These are phyloP conservation scores for Fusarium nygamai DNA, from an alignment of 2,329 filamentous ascomycete genomes.

Conservation along the genomic window DNA sequence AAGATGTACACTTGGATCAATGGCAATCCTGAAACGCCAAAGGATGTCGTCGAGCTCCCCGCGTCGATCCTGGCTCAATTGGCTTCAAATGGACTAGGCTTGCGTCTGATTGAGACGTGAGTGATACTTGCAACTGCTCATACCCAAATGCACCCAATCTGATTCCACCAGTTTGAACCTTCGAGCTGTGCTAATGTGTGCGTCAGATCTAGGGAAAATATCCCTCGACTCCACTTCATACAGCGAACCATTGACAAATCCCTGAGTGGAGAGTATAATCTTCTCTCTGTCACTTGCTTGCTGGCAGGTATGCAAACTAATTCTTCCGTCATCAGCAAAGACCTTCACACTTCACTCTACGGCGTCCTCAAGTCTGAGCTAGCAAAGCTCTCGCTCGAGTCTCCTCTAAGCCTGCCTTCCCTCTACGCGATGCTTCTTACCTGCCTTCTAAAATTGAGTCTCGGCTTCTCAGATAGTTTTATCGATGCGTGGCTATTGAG, in stretches of 20 bases:
- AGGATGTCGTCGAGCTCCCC: not conserved
- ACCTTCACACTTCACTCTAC: not conserved
- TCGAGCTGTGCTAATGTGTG: not conserved
- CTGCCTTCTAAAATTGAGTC: not conserved
- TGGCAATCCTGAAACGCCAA: not conserved
- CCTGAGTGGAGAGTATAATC: not conserved
- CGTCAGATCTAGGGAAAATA: not conserved
- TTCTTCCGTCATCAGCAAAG: not conserved
- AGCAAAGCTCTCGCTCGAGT: not conserved
- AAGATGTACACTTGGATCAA: not conserved
- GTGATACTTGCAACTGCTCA: no score
- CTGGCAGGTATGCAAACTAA: not conserved
- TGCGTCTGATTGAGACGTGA: not conserved
- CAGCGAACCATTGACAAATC: not conserved
- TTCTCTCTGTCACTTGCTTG: not conserved
- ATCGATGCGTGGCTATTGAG: not conserved
- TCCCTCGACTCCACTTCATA: not conserved
- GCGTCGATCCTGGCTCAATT: not conserved
- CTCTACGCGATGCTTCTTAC: not conserved
- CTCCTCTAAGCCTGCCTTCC: not conserved
- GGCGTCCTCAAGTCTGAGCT: not conserved
- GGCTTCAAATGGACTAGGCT: accelerated
- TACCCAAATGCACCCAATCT: no score
- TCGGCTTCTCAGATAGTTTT: not conserved
- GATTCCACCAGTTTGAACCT: accelerated